A percentile compares a stretch with the other conserved stretches of the same genome.
phyloP scores from a whole-genome alignment of 306 rosid genomes.

The Boehmeria nivea region DNA sequence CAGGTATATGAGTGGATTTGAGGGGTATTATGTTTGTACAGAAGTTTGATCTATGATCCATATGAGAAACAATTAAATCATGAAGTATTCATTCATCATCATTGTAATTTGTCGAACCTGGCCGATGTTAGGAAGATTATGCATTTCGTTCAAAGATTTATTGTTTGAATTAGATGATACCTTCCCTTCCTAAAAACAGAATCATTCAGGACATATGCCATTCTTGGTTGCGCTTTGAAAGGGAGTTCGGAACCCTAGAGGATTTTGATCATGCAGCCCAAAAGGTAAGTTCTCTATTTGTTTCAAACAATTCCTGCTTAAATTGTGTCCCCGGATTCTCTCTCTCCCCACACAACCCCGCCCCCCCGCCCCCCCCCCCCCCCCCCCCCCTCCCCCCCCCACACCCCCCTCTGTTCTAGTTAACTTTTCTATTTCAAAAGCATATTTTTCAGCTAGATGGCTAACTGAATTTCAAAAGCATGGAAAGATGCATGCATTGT shows the following conservation, averaged over 20 bases:
- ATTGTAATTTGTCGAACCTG: too few species aligned
- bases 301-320: neutral
- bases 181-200: constrained; percentile 66
- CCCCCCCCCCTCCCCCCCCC: too few species aligned
- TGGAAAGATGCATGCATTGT: neutral
- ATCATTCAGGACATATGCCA: constrained; percentile 93
- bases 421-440: neutral
- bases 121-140: constrained; percentile 3
- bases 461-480: neutral
- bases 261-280: constrained; percentile 69
- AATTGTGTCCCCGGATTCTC: neutral
- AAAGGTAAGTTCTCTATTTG: constrained; percentile 46
- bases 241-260: constrained; percentile 75
- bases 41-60: neutral
- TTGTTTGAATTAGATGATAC: constrained; percentile 66
- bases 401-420: neutral
- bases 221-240: constrained; percentile 87
- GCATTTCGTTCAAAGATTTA: constrained; percentile 21
- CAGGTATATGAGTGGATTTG: too few species aligned
- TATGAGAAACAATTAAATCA: neutral
- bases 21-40: too few species aligned
- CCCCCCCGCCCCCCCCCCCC: too few species aligned
- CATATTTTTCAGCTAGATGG: neutral
- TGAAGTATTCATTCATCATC: too few species aligned
- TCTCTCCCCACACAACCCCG: too few species aligned